Evolutionary conservation across 225 moss, liverwort and hornwort species (phyloP).

Genomic region (Climacium dendroides): DNA sequence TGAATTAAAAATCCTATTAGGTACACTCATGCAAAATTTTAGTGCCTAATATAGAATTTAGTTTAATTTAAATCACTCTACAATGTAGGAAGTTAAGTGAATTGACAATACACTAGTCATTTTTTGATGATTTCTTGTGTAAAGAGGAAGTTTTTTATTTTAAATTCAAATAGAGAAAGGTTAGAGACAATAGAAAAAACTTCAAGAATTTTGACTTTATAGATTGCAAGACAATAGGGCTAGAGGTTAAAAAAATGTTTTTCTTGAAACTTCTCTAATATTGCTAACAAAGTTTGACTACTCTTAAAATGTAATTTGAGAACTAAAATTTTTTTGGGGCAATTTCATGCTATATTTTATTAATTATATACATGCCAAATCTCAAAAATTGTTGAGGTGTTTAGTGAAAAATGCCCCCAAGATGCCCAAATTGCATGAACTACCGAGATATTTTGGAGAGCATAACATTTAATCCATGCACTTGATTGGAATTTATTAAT

Average conservation of each 20-base stretch:
- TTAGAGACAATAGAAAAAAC: no score
- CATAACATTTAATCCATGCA: accelerated
- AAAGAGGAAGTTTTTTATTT: no score
- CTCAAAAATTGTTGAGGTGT: background rate
- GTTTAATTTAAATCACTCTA: background rate
- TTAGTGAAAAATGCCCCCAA: background rate
- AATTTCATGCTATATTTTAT: background rate
- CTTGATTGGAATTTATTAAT: no score
- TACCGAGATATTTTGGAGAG: no score
- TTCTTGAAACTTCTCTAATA: accelerated
- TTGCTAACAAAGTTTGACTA: background rate
- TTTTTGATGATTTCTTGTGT: background rate
- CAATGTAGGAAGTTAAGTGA: background rate
- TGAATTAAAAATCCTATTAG: background rate
- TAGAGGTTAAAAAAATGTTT: background rate
- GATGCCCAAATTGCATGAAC: background rate
- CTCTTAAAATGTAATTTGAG: background rate
- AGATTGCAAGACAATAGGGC: background rate
- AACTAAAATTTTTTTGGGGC: background rate
- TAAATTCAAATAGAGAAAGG: accelerated
- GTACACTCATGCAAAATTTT: background rate
- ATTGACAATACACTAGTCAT: background rate
- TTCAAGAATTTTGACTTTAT: background rate
- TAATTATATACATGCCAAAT: background rate
- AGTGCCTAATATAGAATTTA: background rate